A percentile compares a stretch with the other conserved stretches of the same genome.
Evolutionary conservation across 1,139 yeast genomes (phyloP).

Genomic region (Hanseniaspora gamundiae): DNA sequence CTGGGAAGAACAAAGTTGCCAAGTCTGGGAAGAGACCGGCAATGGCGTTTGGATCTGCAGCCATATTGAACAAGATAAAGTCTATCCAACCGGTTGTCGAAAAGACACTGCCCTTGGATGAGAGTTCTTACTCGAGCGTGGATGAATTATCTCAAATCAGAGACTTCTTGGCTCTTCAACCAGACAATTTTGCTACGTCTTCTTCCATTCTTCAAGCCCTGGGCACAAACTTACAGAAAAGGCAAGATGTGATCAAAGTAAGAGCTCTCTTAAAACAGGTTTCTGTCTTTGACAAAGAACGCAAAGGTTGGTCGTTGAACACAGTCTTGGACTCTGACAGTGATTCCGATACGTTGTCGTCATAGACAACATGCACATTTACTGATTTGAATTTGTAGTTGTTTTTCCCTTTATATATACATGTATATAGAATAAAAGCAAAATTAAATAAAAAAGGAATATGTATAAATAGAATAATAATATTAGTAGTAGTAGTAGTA

Average conservation of each 20-base stretch:
- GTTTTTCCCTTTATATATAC: no score
- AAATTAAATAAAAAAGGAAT: not conserved
- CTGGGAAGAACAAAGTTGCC: constrained; percentile 54
- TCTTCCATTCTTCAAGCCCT: constrained; percentile 43
- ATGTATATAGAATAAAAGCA: no score
- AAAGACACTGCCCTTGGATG: no score
- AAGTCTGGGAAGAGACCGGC: constrained; percentile 55
- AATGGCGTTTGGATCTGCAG: constrained; percentile 19
- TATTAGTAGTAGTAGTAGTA: not conserved
- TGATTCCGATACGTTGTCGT: no score
- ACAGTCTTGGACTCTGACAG: not conserved
- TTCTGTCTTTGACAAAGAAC: constrained; percentile 49
- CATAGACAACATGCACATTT: not conserved
- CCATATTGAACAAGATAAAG: not conserved
- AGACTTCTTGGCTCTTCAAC: constrained; percentile 26
- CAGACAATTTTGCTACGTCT: constrained; percentile 40
- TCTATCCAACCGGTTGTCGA: not conserved
- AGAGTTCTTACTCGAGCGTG: no score
- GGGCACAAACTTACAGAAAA: constrained; percentile 35
- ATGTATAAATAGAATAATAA: not conserved
- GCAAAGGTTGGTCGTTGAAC: not conserved
- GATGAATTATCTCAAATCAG: constrained; percentile 20
- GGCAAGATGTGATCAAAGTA: constrained; percentile 47
- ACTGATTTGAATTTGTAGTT: no score
- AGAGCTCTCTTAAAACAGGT: constrained; percentile 59